phyloP scores from a whole-genome alignment of 2,329 filamentous ascomycete species.

The Gyromitra esculenta region DNA sequence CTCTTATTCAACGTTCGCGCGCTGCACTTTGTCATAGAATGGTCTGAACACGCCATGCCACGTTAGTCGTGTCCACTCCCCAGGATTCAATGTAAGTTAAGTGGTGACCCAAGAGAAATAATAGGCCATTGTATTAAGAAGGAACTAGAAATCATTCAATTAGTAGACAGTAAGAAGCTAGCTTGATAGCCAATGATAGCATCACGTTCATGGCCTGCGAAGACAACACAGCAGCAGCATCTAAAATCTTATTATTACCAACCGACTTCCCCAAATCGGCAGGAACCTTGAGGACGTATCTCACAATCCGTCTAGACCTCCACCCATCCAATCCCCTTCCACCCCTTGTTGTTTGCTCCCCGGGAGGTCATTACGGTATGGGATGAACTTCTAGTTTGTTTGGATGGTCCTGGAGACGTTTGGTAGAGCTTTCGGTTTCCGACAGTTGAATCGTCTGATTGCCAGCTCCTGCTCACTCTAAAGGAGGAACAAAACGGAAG shows the following conservation, averaged over 20 bases:
- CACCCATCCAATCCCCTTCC: not conserved
- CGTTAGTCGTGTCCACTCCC: constrained; percentile 23
- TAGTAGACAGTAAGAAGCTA: constrained; percentile 18
- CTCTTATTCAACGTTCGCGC: constrained; percentile 32
- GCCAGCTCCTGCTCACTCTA: constrained; percentile 15
- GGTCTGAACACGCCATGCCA: constrained; percentile 33
- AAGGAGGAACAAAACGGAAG: constrained; percentile 9
- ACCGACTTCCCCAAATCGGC: not conserved
- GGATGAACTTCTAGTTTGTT: constrained; percentile 25
- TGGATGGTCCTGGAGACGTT: constrained; percentile 9
- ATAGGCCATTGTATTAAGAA: constrained; percentile 40
- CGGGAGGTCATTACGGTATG: not conserved
- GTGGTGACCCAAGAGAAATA: constrained; percentile 27
- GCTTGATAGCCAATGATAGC: constrained; percentile 2
- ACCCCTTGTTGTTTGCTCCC: not conserved
- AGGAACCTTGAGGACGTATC: constrained; percentile 19
- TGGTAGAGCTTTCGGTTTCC: constrained; percentile 41
- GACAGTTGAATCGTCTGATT: constrained; percentile 35
- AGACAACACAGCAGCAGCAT: constrained; percentile 10
- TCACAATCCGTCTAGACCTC: not conserved
- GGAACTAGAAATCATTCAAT: constrained; percentile 21
- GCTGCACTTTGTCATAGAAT: constrained; percentile 31
- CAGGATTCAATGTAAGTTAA: constrained; percentile 14
- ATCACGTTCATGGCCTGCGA: constrained; percentile 8
- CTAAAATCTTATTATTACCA: constrained; percentile 17